Percentiles rank a stretch among this genome's conserved stretches.
Conservation (phyloP, 768 basidiomycete genomes). For the Pholiota molesta region DNA sequence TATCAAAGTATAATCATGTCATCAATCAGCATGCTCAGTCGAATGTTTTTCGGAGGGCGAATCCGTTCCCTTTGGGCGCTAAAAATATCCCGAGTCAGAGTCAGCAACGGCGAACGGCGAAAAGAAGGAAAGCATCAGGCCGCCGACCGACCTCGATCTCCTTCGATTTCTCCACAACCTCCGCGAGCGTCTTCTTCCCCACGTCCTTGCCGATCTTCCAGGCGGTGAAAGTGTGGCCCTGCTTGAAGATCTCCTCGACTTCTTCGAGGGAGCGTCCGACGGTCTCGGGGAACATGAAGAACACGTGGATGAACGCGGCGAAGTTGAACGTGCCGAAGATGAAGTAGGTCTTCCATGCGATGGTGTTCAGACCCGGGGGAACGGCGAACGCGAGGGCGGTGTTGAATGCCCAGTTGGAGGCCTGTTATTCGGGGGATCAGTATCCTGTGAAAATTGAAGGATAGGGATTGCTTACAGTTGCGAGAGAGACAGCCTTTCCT, state of each 20-base stretch:
- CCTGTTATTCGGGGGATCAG: slow-evolving; percentile 14
- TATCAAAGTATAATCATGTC: not conserved
- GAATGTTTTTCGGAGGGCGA: slow-evolving; percentile 20
- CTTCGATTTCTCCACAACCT: slow-evolving; percentile 43
- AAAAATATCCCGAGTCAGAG: not conserved
- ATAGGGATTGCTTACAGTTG: slow-evolving; percentile 40
- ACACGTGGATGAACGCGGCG: slow-evolving; percentile 67
- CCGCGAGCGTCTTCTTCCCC: slow-evolving; percentile 61
- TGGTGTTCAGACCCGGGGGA: slow-evolving; percentile 65
- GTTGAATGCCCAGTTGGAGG: slow-evolving; percentile 68
- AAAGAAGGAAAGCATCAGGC: not conserved
- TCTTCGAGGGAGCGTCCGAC: slow-evolving; percentile 76
- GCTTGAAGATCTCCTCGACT: slow-evolving; percentile 75
- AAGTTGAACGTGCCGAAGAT: slow-evolving; percentile 81
- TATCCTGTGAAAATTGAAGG: not conserved
- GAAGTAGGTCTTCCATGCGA: slow-evolving; percentile 79
- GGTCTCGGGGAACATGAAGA: slow-evolving; percentile 84
- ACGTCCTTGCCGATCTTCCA: slow-evolving; percentile 68
- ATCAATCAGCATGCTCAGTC: slow-evolving; percentile 18
- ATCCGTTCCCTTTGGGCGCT: slow-evolving; percentile 20
- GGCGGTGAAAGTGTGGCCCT: slow-evolving; percentile 69
- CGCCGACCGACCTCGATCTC: slow-evolving; percentile 17
- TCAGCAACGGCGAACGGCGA: not conserved
- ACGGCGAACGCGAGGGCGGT: slow-evolving; percentile 77
- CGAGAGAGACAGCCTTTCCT: slow-evolving; percentile 55